Base-by-base conservation (phyloP, 2,329 filamentous ascomycete species). In the Fusarium tricinctum region DNA sequence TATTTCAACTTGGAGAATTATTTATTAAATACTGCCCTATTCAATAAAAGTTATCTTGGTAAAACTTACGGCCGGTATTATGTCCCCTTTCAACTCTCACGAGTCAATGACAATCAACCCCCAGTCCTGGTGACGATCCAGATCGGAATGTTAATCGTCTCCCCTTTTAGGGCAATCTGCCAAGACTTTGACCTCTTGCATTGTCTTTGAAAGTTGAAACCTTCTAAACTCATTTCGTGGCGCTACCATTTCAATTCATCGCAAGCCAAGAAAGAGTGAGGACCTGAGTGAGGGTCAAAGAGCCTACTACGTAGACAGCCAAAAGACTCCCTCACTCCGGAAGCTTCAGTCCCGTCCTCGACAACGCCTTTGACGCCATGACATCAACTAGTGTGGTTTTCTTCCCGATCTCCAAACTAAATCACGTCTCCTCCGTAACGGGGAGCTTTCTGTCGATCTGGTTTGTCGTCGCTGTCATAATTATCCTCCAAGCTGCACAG, bases 131-230 rank as follows among this genome's bases (percentile, higher is more conserved):
- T 20, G 58, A 56, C 56, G 66, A 69, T 69, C 66, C 38, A 30
- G 66, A 53, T 63, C 52, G 64, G 66, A 70, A 69, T 64, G 66
- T 45, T 50, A 69, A 68, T 64, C 62, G 40, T 55, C 53, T 40
- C 52, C 66, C 52, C 38, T 51, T 49, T 45, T 45, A 63, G 64
- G 58, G 50, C 12, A 23, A 10, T 26, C 38, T 50, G 61, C 61
- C 51, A 69, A 67, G 66, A 19, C 33, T 19, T 22, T 32, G 48
- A 30, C 28, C 52, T 50, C 39, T 50, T 58, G 38, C 47, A 23
- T 32, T 46, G 14, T 38, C 59, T 51, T 43, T n/a, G 28, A 50
- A 40, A 53, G 48, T 43, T n/a, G 28, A 50, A 40, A 53, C 48
- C 42, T 40, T 52, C 61, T 58, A 39, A 55, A 48, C 44, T 63